Evolutionary conservation across 345 rosid genomes (phyloP).

Genomic region (Excoecaria agallocha): DNA sequence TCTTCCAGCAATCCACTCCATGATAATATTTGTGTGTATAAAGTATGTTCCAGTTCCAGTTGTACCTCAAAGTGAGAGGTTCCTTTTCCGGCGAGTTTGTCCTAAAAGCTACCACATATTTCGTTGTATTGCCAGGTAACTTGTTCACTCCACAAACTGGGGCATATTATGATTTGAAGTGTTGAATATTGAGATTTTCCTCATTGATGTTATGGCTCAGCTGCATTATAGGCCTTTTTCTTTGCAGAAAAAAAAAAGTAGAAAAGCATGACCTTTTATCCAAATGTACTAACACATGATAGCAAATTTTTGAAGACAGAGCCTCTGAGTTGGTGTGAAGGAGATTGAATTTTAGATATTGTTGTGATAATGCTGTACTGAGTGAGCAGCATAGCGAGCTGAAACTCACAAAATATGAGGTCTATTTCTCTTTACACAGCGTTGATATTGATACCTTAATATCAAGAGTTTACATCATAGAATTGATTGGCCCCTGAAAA

Average conservation of each 20-base stretch:
- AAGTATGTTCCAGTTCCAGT: conserved; percentile 95
- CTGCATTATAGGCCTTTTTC: too few species aligned
- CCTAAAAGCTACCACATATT: conserved; percentile 85
- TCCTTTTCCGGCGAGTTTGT: conserved; percentile 94
- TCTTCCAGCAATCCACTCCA: conserved; percentile 96
- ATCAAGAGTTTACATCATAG: neutral
- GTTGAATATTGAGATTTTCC: neutral
- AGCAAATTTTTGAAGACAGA: neutral
- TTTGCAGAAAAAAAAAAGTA: too few species aligned
- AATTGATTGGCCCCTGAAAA: neutral
- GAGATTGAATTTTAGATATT: neutral
- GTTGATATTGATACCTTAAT: neutral
- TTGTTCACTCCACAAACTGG: conserved; percentile 9
- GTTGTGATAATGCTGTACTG: neutral
- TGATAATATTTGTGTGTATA: conserved; percentile 92
- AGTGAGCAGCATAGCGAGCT: neutral
- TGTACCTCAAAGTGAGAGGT: conserved; percentile 94
- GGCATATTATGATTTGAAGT: neutral
- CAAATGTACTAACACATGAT: neutral
- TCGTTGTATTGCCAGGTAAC: conserved; percentile 95
- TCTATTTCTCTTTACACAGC: neutral
- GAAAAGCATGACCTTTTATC: neutral
- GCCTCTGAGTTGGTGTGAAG: neutral
- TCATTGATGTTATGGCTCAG: too few species aligned
- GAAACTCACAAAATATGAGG: neutral